Percentiles rank a stretch among this genome's conserved stretches.
Conservation (phyloP, 306 rosid species). For the Benincasa hispida region DNA sequence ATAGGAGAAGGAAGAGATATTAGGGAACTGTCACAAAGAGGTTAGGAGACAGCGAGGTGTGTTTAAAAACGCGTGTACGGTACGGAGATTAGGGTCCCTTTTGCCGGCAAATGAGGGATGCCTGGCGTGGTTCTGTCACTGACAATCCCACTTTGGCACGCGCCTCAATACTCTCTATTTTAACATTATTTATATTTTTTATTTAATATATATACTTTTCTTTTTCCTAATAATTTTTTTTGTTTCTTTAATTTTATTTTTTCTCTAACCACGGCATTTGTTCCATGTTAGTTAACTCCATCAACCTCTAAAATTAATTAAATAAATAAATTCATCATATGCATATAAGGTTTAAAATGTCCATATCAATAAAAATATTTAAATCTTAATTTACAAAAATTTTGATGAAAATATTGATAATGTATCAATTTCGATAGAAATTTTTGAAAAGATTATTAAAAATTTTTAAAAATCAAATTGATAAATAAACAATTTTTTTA, state of each 20-base stretch:
- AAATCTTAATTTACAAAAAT: too few relatives aligned
- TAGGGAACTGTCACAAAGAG: neutral
- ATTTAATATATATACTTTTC: neutral
- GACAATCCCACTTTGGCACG: slow-evolving; percentile 4
- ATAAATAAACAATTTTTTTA: too few relatives aligned
- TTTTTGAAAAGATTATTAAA: too few relatives aligned
- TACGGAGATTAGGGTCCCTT: slow-evolving; percentile 3
- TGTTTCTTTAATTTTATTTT: neutral
- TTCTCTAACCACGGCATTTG: too few relatives aligned
- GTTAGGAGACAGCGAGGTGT: neutral
- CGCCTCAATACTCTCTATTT: neutral
- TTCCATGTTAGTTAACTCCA: too few relatives aligned
- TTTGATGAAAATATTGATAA: too few relatives aligned
- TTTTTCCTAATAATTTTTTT: neutral
- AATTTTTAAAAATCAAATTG: too few relatives aligned
- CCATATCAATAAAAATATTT: too few relatives aligned
- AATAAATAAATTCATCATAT: too few relatives aligned
- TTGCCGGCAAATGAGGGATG: neutral
- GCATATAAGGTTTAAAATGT: too few relatives aligned
- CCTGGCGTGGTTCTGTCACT: slow-evolving; percentile 1
- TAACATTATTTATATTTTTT: neutral
- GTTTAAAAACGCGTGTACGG: slow-evolving; percentile 2
- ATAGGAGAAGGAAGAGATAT: neutral
- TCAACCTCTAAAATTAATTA: too few relatives aligned
- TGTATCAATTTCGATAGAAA: too few relatives aligned